Conservation (phyloP, 139 green algal genomes). For the Chlamydomonas schloesseri region DNA sequence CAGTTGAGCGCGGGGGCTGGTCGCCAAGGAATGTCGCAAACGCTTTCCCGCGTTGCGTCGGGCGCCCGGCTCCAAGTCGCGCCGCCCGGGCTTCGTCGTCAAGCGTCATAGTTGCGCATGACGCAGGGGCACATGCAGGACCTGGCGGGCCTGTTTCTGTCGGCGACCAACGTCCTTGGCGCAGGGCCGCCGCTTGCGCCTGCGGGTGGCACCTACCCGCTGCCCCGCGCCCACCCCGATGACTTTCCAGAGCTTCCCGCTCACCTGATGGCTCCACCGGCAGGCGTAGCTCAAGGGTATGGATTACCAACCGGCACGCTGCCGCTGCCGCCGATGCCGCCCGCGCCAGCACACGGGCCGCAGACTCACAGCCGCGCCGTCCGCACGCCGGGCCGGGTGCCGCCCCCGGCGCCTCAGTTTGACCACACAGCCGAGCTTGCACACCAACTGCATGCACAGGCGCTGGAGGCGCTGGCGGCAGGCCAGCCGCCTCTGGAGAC, state of each 20-base stretch:
- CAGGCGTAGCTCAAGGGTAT: too few species aligned
- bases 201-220: not conserved
- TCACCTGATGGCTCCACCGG: too few species aligned
- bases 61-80: too few species aligned
- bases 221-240: not conserved
- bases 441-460: not conserved
- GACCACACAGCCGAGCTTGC: not conserved
- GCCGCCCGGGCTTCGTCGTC: too few species aligned
- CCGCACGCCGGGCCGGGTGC: not conserved
- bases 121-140: not conserved
- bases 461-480: not conserved
- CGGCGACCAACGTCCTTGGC: conserved; percentile 1
- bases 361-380: too few species aligned
- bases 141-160: conserved; percentile 23
- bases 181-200: not conserved
- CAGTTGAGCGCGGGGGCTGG: too few species aligned
- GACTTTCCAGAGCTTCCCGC: too few species aligned
- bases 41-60: too few species aligned
- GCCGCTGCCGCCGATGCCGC: too few species aligned
- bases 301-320: too few species aligned
- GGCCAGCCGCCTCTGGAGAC: not conserved
- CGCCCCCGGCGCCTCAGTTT: not conserved
- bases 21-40: too few species aligned
- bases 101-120: too few species aligned
- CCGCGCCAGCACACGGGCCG: not conserved